Percentiles rank a stretch among this genome's conserved stretches.
phyloP scores from a whole-genome alignment of 2,329 filamentous ascomycete genomes.

The Biscogniauxia mediterranea region DNA sequence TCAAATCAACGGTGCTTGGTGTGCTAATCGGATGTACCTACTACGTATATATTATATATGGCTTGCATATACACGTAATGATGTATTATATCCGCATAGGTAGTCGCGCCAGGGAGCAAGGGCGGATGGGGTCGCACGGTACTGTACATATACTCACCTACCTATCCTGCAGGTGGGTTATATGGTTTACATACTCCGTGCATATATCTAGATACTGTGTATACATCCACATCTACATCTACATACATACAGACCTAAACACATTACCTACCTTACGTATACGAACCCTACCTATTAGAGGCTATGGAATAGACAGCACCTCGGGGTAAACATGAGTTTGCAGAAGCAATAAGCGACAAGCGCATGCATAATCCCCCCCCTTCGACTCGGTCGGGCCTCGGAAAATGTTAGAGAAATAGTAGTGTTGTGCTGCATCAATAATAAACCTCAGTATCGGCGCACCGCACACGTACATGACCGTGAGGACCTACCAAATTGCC shows the following conservation, averaged over 20 bases:
- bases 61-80: neutral
- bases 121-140: neutral
- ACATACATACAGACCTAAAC: no score
- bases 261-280: neutral
- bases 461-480: neutral
- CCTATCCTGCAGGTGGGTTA: neutral
- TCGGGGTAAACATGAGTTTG: neutral
- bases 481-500: neutral
- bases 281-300: neutral
- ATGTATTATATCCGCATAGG: neutral
- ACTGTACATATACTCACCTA: neutral
- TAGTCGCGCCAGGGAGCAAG: neutral
- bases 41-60: neutral
- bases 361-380: neutral
- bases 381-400: neutral
- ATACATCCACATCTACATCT: neutral
- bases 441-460: constrained; percentile 16
- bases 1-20: neutral
- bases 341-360: neutral
- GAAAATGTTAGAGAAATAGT: constrained; percentile 23
- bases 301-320: neutral
- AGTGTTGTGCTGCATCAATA: constrained; percentile 19
- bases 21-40: neutral
- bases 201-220: neutral
- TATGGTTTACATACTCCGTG: neutral